Evolutionary conservation across 2,329 filamentous ascomycete genomes (phyloP), one percentile per base, ranked within the genome.

Genomic region (Aspergillus sp.): DNA sequence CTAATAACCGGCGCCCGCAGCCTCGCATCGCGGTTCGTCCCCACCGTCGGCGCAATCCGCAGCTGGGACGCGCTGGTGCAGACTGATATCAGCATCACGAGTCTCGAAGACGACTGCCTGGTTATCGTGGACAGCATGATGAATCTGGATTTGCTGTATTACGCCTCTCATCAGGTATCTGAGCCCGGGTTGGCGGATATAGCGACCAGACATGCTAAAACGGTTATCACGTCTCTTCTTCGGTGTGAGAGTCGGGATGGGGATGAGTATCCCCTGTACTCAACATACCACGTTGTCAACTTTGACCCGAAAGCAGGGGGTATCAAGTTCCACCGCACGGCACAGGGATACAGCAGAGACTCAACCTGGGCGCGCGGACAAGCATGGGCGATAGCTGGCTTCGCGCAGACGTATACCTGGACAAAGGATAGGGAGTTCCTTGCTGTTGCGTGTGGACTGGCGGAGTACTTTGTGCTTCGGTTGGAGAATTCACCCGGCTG

Each of bases 321-420:
- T 1, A 50, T 69, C 21, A 64, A 68, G 19, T 40, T 40, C 9
- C 62, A 62, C 6, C 44, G 62, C 39, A 69, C 67, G 3, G 60
- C 62, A 6, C 67, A 69, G 52, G 67, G 67, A 3, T 67, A 68
- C 23, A 31, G 45, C 6, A 61, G 62, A 23, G 49, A 56, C 39
- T 69, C 67, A 3, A 68, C 66, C 15, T 70, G 67, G 64, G 55
- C 60, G 2, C 59, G 67, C 4, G 66, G 66, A 1, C 66, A 69
- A 50, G 64, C 67, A 5, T 69, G 67, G 67, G 66, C 50, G 1
- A 63, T 69, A 33, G n/a, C 68, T 3, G 70, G 70, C 1, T 73
- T 66, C 47, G 72, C 75, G 0, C 77, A 79, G 59, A 76, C 75
- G 1, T 79, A 76, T 52, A 63, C 59, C 17, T 78, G 76, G 76